Conservation (phyloP, 2,329 filamentous ascomycete genomes). For the Zymoseptoria crescenta region DNA sequence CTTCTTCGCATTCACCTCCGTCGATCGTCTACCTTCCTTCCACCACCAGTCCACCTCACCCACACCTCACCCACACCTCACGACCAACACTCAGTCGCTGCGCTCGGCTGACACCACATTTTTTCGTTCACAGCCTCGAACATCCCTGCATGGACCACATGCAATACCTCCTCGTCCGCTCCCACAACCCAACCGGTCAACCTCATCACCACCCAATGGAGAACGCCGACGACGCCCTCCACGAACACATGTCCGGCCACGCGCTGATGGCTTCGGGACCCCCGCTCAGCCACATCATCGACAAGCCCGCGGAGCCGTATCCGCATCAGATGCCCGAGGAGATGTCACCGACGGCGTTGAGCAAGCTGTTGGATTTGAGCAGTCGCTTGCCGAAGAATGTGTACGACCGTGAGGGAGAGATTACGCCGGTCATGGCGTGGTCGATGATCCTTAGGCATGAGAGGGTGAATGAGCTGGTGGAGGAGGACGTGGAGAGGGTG, state of each 20-base stretch:
- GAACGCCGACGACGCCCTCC: constrained; percentile 45
- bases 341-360: constrained; percentile 65
- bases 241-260: constrained; percentile 65
- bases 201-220: constrained; percentile 31
- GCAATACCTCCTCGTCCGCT: constrained; percentile 63
- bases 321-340: constrained; percentile 67
- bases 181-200: constrained; percentile 37
- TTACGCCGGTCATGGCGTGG: constrained; percentile 95
- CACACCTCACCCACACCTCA: too few relatives aligned
- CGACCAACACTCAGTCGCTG: background rate
- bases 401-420: constrained; percentile 59
- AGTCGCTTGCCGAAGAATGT: constrained; percentile 61
- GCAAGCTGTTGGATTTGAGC: constrained; percentile 77
- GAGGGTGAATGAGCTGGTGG: constrained; percentile 53
- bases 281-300: constrained; percentile 55
- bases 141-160: constrained; percentile 89
- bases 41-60: background rate
- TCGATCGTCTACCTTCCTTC: background rate
- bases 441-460: constrained; percentile 69
- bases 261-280: constrained; percentile 90
- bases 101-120: constrained; percentile 20
- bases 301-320: constrained; percentile 49
- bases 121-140: constrained; percentile 57
- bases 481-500: constrained; percentile 14
- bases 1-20: background rate